A percentile compares a stretch with the other conserved stretches of the same genome.
phyloP scores from a whole-genome alignment of 805 yeast genomes.

The Teunomyces kruisii region DNA sequence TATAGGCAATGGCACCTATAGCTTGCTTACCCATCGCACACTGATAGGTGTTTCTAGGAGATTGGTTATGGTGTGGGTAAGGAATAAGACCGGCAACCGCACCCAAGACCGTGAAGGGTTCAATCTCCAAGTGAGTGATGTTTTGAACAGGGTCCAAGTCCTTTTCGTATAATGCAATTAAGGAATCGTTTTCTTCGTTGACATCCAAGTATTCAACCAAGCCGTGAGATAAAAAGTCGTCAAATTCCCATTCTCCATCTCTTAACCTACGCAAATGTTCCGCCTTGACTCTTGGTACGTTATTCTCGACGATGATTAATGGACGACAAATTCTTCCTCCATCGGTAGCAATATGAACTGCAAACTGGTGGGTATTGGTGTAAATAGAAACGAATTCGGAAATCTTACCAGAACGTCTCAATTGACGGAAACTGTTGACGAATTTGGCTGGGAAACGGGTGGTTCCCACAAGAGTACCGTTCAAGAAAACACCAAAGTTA shows the following conservation, averaged over 20 bases:
- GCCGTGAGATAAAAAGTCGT: slow-evolving; percentile 83
- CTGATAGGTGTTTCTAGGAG: slow-evolving; percentile 89
- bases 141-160: slow-evolving; percentile 46
- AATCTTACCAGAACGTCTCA: slow-evolving; percentile 82
- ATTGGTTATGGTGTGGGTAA: slow-evolving; percentile 89
- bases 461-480: slow-evolving; percentile 92
- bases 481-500: slow-evolving; percentile 83
- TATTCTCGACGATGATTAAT: slow-evolving; percentile 78
- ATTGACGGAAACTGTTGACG: slow-evolving; percentile 70
- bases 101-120: slow-evolving; percentile 88
- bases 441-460: slow-evolving; percentile 85
- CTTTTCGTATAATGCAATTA: slow-evolving; percentile 53
- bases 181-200: slow-evolving; percentile 29
- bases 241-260: slow-evolving; percentile 78
- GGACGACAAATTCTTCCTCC: slow-evolving; percentile 99
- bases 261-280: slow-evolving; percentile 65
- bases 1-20: slow-evolving; percentile 98
- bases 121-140: slow-evolving; percentile 89
- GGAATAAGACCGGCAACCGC: slow-evolving; percentile 94
- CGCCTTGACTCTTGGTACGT: slow-evolving; percentile 66
- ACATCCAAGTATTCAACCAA: slow-evolving; percentile 95
- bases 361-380: slow-evolving; percentile 83
- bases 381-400: slow-evolving; percentile 91
- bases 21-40: slow-evolving; percentile 99
- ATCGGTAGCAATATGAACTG: slow-evolving; percentile 97